Percentiles rank a stretch among this genome's conserved stretches.
Conservation (phyloP, 2,329 filamentous ascomycete genomes). For the Fusarium metavorans region DNA sequence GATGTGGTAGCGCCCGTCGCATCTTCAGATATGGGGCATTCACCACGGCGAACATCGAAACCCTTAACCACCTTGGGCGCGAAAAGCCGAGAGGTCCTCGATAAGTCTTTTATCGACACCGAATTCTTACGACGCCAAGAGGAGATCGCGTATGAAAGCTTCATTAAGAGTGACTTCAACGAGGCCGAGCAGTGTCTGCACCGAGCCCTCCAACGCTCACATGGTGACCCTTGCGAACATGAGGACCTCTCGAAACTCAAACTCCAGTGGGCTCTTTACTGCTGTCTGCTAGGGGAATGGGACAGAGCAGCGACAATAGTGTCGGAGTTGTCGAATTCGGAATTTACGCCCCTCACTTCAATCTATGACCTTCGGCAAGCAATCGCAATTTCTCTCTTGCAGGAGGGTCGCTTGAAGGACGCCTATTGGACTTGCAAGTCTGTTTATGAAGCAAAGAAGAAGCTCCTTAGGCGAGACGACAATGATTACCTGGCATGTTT, state of each 20-base stretch:
- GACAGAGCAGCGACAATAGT: background rate
- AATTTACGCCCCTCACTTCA: background rate
- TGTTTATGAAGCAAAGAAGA: slow-evolving; percentile 4
- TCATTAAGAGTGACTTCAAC: background rate
- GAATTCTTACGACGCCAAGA: background rate
- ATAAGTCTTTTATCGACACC: background rate
- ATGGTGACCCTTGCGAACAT: background rate
- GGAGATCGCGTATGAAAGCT: slow-evolving; percentile 1
- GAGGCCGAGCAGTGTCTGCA: slow-evolving; percentile 8
- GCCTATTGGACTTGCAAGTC: background rate
- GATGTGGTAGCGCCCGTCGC: background rate
- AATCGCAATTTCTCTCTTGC: background rate
- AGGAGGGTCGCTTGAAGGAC: slow-evolving; percentile 2
- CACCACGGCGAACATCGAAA: background rate
- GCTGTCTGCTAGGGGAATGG: slow-evolving; percentile 6
- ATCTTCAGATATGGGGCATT: background rate
- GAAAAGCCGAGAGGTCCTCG: background rate
- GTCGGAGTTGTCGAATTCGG: background rate
- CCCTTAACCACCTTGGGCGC: background rate
- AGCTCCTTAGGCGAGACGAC: background rate
- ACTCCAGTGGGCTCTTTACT: slow-evolving; percentile 3
- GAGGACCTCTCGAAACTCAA: background rate
- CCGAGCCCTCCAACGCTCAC: background rate
- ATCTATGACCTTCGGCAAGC: slow-evolving; percentile 6
- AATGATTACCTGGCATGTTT: slow-evolving; percentile 1